Evolutionary conservation across 2,329 filamentous ascomycete species (phyloP).

Genomic region (Didymella pomorum): DNA sequence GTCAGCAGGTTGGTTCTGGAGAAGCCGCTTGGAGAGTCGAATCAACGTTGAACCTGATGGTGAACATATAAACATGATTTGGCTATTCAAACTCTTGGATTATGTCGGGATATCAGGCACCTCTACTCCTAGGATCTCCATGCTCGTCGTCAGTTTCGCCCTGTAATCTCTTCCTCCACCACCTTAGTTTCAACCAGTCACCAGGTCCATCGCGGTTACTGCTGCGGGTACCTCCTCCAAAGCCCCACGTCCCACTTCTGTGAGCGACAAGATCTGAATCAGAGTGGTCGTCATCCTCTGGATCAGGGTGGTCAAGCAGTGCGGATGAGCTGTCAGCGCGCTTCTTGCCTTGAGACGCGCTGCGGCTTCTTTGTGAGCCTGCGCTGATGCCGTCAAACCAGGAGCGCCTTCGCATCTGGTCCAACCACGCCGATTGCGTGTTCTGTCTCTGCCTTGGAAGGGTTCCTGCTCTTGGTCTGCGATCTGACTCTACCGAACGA

Average conservation of each 20-base stretch:
- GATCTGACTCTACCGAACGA: slow-evolving; percentile 43
- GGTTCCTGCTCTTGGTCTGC: slow-evolving; percentile 46
- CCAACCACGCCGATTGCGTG: slow-evolving; percentile 42
- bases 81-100: slow-evolving; percentile 20
- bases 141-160: slow-evolving; percentile 41
- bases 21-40: no score
- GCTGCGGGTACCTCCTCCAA: slow-evolving; percentile 29
- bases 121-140: slow-evolving; percentile 22
- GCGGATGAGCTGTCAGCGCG: slow-evolving; percentile 35
- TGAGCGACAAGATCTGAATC: slow-evolving; percentile 36
- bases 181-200: slow-evolving; percentile 50
- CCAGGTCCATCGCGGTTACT: slow-evolving; percentile 38
- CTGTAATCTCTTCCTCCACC: slow-evolving; percentile 49
- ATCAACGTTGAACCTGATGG: not conserved
- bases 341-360: slow-evolving; percentile 41
- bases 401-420: slow-evolving; percentile 47
- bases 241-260: slow-evolving; percentile 40
- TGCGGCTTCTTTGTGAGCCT: slow-evolving; percentile 32
- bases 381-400: slow-evolving; percentile 46
- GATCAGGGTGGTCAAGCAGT: slow-evolving; percentile 39
- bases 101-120: slow-evolving; percentile 25
- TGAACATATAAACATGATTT: slow-evolving; percentile 6
- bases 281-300: slow-evolving; percentile 42
- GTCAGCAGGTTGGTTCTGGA: no score
- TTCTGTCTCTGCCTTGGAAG: slow-evolving; percentile 41